These are phyloP conservation scores for Salix suchowensis DNA, from an alignment of 345 rosid genomes.

Conservation along the genomic window DNA sequence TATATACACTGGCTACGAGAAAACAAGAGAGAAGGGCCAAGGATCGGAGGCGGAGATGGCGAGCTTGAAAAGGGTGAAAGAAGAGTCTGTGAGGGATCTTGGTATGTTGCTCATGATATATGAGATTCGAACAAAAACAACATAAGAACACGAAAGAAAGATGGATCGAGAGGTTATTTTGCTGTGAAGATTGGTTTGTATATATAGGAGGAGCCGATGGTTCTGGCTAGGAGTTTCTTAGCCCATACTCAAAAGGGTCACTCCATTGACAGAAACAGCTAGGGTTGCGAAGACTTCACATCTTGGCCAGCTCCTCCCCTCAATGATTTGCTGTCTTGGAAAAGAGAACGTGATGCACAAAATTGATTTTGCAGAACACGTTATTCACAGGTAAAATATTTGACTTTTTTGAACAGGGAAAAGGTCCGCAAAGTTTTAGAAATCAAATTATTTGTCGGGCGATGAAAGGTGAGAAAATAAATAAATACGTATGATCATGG, in stretches of 20 bases:
- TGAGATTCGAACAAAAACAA: slow-evolving; percentile 13
- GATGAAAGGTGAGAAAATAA: not conserved
- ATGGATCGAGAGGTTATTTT: slow-evolving; percentile 3
- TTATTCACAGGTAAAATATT: not conserved
- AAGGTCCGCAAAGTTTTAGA: not conserved
- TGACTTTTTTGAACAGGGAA: not conserved
- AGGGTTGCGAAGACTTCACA: not conserved
- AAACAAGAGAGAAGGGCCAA: slow-evolving; percentile 66
- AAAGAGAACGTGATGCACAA: not conserved
- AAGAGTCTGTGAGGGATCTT: slow-evolving; percentile 64
- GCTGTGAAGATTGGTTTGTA: slow-evolving; percentile 2
- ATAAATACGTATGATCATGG: not conserved
- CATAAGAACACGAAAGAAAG: slow-evolving; percentile 9
- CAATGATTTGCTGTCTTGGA: not conserved
- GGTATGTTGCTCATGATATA: slow-evolving; percentile 89
- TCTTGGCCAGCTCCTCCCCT: not conserved
- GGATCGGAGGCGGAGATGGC: slow-evolving; percentile 79
- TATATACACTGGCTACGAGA: slow-evolving; percentile 21
- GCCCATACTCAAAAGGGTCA: slow-evolving; percentile 9
- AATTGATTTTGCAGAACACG: not conserved
- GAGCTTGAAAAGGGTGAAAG: slow-evolving; percentile 61
- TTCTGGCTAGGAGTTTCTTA: slow-evolving; percentile 8
- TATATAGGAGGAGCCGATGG: not conserved
- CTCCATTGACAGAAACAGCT: not conserved
- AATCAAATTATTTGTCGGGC: not conserved